Conservation (phyloP, 441 rosid genomes). For the Adansonia madagascariensis region DNA sequence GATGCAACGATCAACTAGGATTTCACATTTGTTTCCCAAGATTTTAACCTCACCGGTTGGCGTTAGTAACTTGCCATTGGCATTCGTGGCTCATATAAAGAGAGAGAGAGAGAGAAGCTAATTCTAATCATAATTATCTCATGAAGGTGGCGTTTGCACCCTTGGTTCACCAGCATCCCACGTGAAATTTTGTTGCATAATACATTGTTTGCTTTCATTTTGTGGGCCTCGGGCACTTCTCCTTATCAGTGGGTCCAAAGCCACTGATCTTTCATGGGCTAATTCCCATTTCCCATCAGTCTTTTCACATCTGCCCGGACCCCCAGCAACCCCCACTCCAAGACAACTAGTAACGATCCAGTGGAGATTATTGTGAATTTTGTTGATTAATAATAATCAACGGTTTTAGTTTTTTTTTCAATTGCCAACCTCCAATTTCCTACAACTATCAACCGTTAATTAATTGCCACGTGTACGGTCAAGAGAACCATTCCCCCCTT, state of each 20-base stretch:
- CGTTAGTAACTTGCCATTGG: neutral
- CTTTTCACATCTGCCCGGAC: neutral
- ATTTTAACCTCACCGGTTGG: too few relatives aligned
- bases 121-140: neutral
- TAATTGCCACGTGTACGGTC: slow-evolving; percentile 27
- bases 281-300: neutral
- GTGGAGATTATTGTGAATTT: neutral
- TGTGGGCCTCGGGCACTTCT: neutral
- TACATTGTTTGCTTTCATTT: neutral
- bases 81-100: neutral
- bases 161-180: slow-evolving; percentile 18
- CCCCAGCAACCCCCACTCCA: neutral
- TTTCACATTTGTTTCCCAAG: neutral
- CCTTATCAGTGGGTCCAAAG: neutral
- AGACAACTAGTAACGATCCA: neutral
- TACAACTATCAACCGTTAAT: neutral
- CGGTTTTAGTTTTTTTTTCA: neutral
- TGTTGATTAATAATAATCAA: neutral
- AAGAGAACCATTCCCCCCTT: neutral
- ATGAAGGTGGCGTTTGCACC: neutral
- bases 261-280: neutral
- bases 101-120: neutral
- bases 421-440: neutral
- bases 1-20: neutral
- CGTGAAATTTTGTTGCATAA: slow-evolving; percentile 33